Conservation (phyloP, 1,139 yeast species). For the Protomyces gravidus region DNA sequence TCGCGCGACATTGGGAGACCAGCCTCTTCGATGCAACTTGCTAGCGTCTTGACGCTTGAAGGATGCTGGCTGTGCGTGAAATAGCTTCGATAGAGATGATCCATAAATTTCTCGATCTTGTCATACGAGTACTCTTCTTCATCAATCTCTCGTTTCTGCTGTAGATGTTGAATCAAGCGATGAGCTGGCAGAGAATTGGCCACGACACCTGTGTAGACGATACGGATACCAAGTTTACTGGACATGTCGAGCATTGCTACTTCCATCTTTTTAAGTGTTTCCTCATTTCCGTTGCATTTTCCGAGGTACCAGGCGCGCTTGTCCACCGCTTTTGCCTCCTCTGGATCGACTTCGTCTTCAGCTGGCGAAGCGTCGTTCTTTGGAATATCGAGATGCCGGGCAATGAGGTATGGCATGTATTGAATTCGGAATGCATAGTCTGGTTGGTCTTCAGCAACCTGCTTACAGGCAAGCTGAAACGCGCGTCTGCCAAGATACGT, state of each 20-base stretch:
- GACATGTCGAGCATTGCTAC: conserved; percentile 10
- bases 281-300: conserved; percentile 10
- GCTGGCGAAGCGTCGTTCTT: neutral
- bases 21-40: conserved; percentile 6
- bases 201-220: conserved; percentile 8
- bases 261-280: neutral
- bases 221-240: conserved; percentile 3
- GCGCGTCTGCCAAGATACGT: conserved; percentile 22
- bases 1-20: conserved; percentile 1
- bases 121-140: conserved; percentile 1
- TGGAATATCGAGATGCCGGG: conserved; percentile 3
- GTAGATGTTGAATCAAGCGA: conserved; percentile 3
- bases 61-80: conserved; percentile 12
- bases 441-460: conserved; percentile 3
- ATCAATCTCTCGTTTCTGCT: conserved; percentile 1
- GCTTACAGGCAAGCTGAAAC: conserved; percentile 3
- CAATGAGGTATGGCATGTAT: conserved; percentile 13
- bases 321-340: neutral
- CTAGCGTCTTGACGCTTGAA: neutral
- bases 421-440: neutral
- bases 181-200: conserved; percentile 6
- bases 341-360: neutral
- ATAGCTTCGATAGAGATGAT: conserved; percentile 7
- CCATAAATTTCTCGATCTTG: conserved; percentile 3
- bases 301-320: conserved; percentile 16